A percentile compares a stretch with the other conserved stretches of the same genome.
These are phyloP conservation scores for Ascosphaera aggregata DNA, from an alignment of 2,329 filamentous ascomycete genomes.

Conservation along the genomic window DNA sequence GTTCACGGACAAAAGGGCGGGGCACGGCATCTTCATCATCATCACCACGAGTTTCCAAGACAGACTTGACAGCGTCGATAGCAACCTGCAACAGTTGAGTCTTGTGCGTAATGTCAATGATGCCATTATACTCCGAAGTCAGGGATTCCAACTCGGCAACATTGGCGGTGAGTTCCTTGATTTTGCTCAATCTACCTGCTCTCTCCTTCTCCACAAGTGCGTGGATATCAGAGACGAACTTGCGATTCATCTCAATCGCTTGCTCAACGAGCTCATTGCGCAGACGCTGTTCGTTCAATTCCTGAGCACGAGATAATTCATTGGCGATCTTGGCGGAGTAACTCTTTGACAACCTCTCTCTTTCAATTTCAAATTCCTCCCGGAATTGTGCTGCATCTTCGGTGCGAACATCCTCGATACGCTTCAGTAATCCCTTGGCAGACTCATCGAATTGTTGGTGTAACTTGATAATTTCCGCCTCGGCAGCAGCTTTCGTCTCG, in stretches of 20 bases:
- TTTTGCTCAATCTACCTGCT: constrained; percentile 61
- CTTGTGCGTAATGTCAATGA: constrained; percentile 73
- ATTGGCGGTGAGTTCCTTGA: constrained; percentile 53
- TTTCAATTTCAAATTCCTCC: constrained; percentile 71
- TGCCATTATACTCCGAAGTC: constrained; percentile 69
- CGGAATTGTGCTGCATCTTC: constrained; percentile 65
- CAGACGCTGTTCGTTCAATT: constrained; percentile 60
- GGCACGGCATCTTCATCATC: constrained; percentile 48
- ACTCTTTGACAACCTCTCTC: constrained; percentile 49
- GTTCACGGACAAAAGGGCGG: constrained; percentile 71
- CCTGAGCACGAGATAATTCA: constrained; percentile 55
- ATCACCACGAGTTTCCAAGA: constrained; percentile 56
- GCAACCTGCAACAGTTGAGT: constrained; percentile 94
- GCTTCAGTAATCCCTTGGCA: constrained; percentile 64
- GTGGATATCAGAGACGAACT: constrained; percentile 58
- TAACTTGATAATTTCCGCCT: constrained; percentile 46
- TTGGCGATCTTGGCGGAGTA: constrained; percentile 63
- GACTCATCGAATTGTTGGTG: constrained; percentile 67
- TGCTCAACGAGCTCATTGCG: constrained; percentile 78
- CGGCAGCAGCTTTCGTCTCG: constrained; percentile 44
- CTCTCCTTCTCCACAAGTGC: constrained; percentile 74
- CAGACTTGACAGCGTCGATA: constrained; percentile 73
- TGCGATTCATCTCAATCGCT: constrained; percentile 65
- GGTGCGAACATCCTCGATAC: constrained; percentile 65
- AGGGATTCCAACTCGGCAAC: constrained; percentile 72